Conservation (phyloP, 331 rosid species). For the Rhamnella rubrinervis region DNA sequence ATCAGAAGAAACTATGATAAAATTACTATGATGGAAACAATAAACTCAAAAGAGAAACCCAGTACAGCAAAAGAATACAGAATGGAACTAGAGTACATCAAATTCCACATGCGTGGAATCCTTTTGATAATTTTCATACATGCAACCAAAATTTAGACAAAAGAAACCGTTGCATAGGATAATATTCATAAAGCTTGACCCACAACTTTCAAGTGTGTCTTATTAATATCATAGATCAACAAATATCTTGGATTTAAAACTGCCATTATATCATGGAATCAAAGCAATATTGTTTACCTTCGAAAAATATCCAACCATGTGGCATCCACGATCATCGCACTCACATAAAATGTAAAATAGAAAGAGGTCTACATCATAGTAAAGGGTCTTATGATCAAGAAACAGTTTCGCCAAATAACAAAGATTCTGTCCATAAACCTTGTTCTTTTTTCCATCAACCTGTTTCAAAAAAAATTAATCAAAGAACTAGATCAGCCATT, state of each 20-base stretch:
- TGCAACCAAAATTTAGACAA: too few relatives aligned
- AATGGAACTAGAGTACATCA: too few relatives aligned
- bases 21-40: too few relatives aligned
- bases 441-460: slow-evolving; percentile 99
- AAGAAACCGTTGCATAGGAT: too few relatives aligned
- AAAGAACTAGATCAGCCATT: slow-evolving; percentile 18
- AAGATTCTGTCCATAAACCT: slow-evolving; percentile 97
- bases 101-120: too few relatives aligned
- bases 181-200: too few relatives aligned
- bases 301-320: slow-evolving; percentile 99
- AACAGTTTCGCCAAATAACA: slow-evolving; percentile 96
- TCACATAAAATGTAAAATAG: slow-evolving; percentile 89
- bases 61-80: too few relatives aligned
- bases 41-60: too few relatives aligned
- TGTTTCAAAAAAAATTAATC: slow-evolving; percentile 36
- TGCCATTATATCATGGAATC: neutral
- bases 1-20: too few relatives aligned
- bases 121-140: too few relatives aligned
- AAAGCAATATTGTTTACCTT: slow-evolving; percentile 52
- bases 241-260: neutral
- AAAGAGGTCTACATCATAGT: slow-evolving; percentile 97
- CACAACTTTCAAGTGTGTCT: too few relatives aligned
- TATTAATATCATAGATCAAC: neutral
- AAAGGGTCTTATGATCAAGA: slow-evolving; percentile 99
- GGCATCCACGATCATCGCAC: slow-evolving; percentile 99